Evolutionary conservation across 1,284 basidiomycete genomes (phyloP).

Genomic region (Tremellales sp.): DNA sequence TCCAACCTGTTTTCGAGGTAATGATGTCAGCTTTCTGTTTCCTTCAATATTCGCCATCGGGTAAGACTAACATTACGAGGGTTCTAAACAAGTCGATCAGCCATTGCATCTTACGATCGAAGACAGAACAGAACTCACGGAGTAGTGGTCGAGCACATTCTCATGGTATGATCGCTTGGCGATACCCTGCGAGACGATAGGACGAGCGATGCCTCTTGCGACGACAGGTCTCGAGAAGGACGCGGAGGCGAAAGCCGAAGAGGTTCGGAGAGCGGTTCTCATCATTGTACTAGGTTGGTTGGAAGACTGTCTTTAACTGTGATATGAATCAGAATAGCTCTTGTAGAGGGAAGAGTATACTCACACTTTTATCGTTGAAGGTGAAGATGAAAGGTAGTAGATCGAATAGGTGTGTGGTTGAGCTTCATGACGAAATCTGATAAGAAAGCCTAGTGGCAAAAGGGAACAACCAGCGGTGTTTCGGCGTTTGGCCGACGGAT

Average conservation of each 20-base stretch:
- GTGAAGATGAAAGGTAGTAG: too few species aligned
- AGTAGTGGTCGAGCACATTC: constrained; percentile 56
- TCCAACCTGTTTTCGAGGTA: constrained; percentile 69
- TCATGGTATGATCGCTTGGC: constrained; percentile 71
- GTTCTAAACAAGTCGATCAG: constrained; percentile 84
- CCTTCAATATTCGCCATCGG: constrained; percentile 23
- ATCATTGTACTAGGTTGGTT: constrained; percentile 18
- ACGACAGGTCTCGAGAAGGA: constrained; percentile 25
- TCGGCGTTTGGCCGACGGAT: too few species aligned
- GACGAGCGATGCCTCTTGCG: constrained; percentile 15
- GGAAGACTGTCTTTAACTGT: not conserved
- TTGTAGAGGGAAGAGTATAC: too few species aligned
- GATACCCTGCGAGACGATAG: constrained; percentile 7
- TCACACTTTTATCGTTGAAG: too few species aligned
- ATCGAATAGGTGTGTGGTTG: too few species aligned
- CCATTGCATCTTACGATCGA: not conserved
- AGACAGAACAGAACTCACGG: not conserved
- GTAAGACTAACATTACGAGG: constrained; percentile 77
- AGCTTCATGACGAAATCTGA: too few species aligned
- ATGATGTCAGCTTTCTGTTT: constrained; percentile 36
- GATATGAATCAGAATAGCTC: too few species aligned
- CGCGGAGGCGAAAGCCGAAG: constrained; percentile 26
- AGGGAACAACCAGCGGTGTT: too few species aligned
- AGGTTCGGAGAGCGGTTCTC: constrained; percentile 27
- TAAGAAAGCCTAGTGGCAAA: too few species aligned